These are phyloP conservation scores for Carex sylvatica DNA, from an alignment of 202 grass and related monocot genomes.

Conservation along the genomic window DNA sequence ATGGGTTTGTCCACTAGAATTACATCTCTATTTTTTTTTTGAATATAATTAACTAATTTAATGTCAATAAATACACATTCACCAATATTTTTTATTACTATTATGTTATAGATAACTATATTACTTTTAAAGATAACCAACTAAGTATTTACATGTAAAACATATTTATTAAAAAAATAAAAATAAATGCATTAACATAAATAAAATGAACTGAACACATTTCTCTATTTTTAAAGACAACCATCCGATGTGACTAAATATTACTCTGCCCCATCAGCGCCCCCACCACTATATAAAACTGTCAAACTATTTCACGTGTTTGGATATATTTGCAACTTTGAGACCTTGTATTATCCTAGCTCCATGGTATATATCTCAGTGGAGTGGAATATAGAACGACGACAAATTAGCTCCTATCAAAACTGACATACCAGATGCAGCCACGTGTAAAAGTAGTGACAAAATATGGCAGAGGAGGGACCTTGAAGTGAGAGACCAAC, in stretches of 20 bases:
- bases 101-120: no score
- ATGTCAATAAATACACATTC: no score
- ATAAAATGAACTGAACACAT: background rate
- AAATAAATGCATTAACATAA: no score
- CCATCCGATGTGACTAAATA: background rate
- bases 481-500: slow-evolving; percentile 28
- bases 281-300: background rate
- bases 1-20: no score
- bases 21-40: background rate
- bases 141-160: no score
- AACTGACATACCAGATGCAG: background rate
- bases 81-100: no score
- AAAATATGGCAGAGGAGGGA: slow-evolving; percentile 11
- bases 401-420: slow-evolving; percentile 6
- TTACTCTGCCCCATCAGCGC: background rate
- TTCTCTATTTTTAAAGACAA: background rate
- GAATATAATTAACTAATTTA: no score
- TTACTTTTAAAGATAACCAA: no score
- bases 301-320: background rate
- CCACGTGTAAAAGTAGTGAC: background rate
- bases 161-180: no score
- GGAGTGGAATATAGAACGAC: background rate
- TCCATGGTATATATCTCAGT: background rate
- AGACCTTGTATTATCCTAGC: background rate
- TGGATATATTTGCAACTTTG: background rate